Conservation (phyloP, 2,329 filamentous ascomycete genomes). For the Fusarium devonianum region DNA sequence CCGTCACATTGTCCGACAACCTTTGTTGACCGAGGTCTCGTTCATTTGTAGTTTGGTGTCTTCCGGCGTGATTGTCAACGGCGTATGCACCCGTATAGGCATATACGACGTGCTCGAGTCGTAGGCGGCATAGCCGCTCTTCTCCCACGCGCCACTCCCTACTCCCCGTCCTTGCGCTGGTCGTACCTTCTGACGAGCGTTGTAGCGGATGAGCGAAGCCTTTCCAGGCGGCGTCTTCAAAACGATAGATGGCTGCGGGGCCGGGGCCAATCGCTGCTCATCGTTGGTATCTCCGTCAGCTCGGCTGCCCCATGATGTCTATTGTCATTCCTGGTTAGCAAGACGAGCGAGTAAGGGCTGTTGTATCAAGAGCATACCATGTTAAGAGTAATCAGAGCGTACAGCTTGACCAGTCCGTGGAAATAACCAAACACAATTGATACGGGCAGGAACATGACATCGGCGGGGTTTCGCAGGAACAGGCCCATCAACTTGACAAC, state of each 20-base stretch:
- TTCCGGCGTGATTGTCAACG: constrained; percentile 33
- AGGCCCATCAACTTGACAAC: constrained; percentile 89
- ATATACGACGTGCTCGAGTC: constrained; percentile 49
- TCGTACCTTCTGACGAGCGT: constrained; percentile 52
- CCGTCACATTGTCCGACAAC: constrained; percentile 36
- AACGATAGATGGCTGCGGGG: constrained; percentile 51
- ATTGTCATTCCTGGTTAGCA: constrained; percentile 24
- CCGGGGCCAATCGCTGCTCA: constrained; percentile 68
- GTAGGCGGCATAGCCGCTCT: constrained; percentile 45
- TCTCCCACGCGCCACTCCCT: constrained; percentile 42
- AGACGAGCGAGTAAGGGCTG: not conserved
- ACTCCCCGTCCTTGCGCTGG: constrained; percentile 36
- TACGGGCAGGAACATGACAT: constrained; percentile 81
- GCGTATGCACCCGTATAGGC: constrained; percentile 41
- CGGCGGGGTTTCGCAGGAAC: constrained; percentile 82
- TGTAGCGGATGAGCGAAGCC: constrained; percentile 55
- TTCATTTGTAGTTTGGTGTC: constrained; percentile 34
- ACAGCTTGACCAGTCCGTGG: constrained; percentile 91
- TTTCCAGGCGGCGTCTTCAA: constrained; percentile 55
- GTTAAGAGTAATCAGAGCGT: constrained; percentile 81
- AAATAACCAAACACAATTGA: constrained; percentile 92
- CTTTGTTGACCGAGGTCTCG: constrained; percentile 32
- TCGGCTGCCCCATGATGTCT: constrained; percentile 97
- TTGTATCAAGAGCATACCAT: constrained; percentile 69
- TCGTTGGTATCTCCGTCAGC: constrained; percentile 90